Percentiles rank a stretch among this genome's conserved stretches.
Evolutionary conservation across 2,329 filamentous ascomycete species (phyloP).

Genomic region (Daldinia sp.): DNA sequence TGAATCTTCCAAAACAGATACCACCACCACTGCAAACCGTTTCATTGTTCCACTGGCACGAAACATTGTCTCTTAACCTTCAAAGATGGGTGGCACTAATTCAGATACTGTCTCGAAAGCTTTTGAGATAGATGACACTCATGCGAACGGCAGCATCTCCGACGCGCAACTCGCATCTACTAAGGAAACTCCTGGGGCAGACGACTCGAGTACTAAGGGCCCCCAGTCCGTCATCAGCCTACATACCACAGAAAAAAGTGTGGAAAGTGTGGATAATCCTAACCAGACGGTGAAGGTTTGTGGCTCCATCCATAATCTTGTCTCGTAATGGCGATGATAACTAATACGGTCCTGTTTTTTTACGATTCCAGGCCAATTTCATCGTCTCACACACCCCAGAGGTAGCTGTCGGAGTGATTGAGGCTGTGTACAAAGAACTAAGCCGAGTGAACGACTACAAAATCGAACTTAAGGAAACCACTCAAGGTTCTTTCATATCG

Average conservation of each 20-base stretch:
- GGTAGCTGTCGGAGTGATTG: slow-evolving; percentile 59
- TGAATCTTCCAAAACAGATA: background rate
- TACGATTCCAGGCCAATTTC: slow-evolving; percentile 30
- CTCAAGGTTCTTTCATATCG: slow-evolving; percentile 32
- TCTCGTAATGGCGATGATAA: background rate
- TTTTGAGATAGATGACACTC: background rate
- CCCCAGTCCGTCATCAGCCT: background rate
- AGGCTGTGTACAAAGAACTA: slow-evolving; percentile 62
- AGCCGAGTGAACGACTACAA: slow-evolving; percentile 55
- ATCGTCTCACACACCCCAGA: slow-evolving; percentile 44
- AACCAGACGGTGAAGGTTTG: slow-evolving; percentile 22
- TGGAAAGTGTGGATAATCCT: no score
- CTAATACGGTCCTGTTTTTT: slow-evolving; percentile 8
- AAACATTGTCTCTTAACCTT: no score
- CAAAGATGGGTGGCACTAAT: background rate
- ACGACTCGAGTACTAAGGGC: background rate
- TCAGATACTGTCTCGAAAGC: background rate
- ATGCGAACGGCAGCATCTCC: background rate
- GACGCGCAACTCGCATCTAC: background rate
- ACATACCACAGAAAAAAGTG: background rate
- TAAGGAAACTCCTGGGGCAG: background rate
- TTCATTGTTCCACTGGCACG: no score
- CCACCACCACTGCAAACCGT: background rate
- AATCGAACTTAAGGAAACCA: slow-evolving; percentile 28
- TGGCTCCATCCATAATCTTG: background rate